These are phyloP conservation scores for Lepidium sativum DNA, from an alignment of 345 rosid genomes.

Conservation along the genomic window DNA sequence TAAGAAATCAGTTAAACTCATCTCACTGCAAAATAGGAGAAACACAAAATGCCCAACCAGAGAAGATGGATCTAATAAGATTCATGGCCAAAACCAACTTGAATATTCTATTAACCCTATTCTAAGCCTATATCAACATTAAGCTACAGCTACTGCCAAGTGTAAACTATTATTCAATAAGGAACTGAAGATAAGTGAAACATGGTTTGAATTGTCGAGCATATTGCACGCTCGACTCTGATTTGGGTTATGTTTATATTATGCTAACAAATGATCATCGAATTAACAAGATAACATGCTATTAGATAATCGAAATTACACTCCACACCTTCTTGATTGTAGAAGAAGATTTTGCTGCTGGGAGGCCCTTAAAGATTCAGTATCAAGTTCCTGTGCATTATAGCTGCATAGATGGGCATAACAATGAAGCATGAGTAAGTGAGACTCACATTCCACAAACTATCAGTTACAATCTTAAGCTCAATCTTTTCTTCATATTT, in stretches of 20 bases:
- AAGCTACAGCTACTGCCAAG: background rate
- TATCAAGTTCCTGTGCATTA: constrained; percentile 44
- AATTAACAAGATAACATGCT: background rate
- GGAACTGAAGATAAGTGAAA: background rate
- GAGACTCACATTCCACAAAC: background rate
- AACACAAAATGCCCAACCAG: background rate
- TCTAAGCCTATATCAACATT: background rate
- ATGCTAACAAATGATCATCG: background rate
- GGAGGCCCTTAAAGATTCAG: constrained; percentile 31
- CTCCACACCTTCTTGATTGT: constrained; percentile 49
- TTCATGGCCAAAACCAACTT: background rate
- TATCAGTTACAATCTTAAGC: background rate
- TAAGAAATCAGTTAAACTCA: background rate
- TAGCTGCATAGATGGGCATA: constrained; percentile 29
- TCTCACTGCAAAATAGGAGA: background rate
- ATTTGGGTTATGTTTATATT: background rate
- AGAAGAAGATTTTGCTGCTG: constrained; percentile 47
- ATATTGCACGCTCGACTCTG: background rate
- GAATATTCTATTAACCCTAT: background rate
- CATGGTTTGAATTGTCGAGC: background rate
- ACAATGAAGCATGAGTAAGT: background rate
- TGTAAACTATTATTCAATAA: background rate
- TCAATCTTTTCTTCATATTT: background rate
- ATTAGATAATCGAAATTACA: background rate
- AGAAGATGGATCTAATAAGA: background rate